These are phyloP conservation scores for Nasturtium officinale DNA, from an alignment of 345 rosid species.

Conservation along the genomic window DNA sequence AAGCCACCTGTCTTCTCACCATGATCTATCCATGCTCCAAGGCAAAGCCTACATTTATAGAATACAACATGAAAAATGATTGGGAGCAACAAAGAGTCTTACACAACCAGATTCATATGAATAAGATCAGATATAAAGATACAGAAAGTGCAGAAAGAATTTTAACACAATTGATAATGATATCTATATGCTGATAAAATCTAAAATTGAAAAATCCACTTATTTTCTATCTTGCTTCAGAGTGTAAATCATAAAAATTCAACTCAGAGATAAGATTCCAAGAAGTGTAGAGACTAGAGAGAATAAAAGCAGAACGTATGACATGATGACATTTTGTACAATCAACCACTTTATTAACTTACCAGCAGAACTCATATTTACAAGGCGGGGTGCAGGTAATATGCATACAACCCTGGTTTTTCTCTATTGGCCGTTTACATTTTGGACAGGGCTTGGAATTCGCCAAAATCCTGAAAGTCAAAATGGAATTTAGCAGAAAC, in stretches of 20 bases:
- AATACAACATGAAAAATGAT: background rate
- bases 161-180: background rate
- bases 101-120: conserved; percentile 14
- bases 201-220: background rate
- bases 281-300: background rate
- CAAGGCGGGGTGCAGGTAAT: conserved; percentile 89
- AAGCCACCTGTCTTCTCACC: conserved; percentile 85
- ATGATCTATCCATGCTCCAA: conserved; percentile 76
- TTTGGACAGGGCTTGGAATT: conserved; percentile 84
- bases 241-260: background rate
- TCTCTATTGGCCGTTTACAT: conserved; percentile 82
- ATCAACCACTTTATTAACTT: conserved; percentile 35
- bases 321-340: background rate
- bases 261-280: background rate
- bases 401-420: conserved; percentile 91
- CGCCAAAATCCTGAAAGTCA: conserved; percentile 64
- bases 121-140: conserved; percentile 7
- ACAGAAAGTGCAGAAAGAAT: conserved; percentile 12
- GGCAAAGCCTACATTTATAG: conserved; percentile 68
- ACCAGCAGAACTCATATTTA: conserved; percentile 81
- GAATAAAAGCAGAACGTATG: background rate
- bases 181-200: background rate
- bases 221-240: conserved; percentile 17
- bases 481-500: conserved; percentile 3
- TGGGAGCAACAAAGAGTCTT: conserved; percentile 2